A percentile compares a stretch with the other conserved stretches of the same genome.
These are phyloP conservation scores for Erysimum cheiri DNA, from an alignment of 441 rosid species.

Conservation along the genomic window DNA sequence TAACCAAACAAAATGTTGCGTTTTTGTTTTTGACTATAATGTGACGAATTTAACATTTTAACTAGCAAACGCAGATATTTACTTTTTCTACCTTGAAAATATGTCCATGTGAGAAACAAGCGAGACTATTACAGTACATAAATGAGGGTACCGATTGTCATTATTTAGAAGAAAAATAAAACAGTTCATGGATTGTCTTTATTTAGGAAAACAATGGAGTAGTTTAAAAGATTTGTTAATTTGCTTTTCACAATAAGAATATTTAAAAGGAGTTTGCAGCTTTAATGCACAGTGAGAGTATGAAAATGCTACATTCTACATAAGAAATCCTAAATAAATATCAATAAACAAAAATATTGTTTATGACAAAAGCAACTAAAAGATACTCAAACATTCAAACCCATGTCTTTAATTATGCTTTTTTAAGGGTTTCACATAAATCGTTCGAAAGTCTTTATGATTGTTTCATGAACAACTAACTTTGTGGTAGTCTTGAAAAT, in stretches of 20 bases:
- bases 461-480: neutral
- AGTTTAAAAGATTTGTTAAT: neutral
- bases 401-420: neutral
- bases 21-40: too few relatives aligned
- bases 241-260: constrained; percentile 1
- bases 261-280: neutral
- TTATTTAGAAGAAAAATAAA: neutral
- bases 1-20: neutral
- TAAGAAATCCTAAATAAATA: too few relatives aligned
- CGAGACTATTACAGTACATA: constrained; percentile 1
- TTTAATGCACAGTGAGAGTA: too few relatives aligned
- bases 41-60: constrained; percentile 11
- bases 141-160: neutral
- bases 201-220: constrained; percentile 25
- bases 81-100: neutral
- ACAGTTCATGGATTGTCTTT: constrained; percentile 28
- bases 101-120: constrained; percentile 2
- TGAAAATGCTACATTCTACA: too few relatives aligned
- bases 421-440: neutral
- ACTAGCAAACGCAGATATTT: neutral
- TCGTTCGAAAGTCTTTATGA: neutral
- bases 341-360: too few relatives aligned
- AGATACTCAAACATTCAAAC: too few relatives aligned
- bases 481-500: neutral
- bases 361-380: too few relatives aligned